These are phyloP conservation scores for Mrakiaceae sp. DNA, from an alignment of 1,284 basidiomycete genomes.

Conservation along the genomic window DNA sequence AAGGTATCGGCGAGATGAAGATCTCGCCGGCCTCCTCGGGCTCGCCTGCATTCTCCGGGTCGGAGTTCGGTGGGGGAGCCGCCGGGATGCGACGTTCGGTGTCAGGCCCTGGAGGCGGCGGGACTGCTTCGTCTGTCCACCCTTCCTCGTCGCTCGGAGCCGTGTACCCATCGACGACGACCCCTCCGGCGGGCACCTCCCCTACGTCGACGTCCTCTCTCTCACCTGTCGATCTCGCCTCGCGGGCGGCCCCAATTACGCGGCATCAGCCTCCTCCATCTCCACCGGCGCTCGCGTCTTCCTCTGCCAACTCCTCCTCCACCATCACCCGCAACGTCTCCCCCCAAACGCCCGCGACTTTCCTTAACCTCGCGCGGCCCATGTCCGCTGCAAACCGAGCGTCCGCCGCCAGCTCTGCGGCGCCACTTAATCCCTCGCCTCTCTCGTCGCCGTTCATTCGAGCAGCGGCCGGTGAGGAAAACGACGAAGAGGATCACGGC, in stretches of 20 bases:
- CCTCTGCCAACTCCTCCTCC: too few relatives aligned
- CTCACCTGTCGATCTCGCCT: conserved; percentile 13
- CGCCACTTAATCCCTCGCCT: not conserved
- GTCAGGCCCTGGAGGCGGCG: too few relatives aligned
- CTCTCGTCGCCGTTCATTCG: not conserved
- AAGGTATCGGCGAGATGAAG: conserved; percentile 6
- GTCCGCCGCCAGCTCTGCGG: not conserved
- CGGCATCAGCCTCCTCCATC: not conserved
- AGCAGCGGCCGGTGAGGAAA: too few relatives aligned
- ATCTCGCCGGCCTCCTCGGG: not conserved
- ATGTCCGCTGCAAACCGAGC: not conserved
- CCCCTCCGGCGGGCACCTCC: not conserved
- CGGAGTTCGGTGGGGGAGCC: too few relatives aligned
- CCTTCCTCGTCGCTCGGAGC: too few relatives aligned
- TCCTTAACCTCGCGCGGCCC: conserved; percentile 11
- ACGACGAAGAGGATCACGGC: too few relatives aligned
- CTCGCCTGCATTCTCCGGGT: too few relatives aligned
- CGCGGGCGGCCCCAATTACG: not conserved
- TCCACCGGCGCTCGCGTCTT: not conserved
- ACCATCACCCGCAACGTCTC: not conserved
- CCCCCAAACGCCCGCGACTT: conserved; percentile 17
- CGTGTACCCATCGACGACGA: not conserved
- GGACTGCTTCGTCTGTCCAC: too few relatives aligned
- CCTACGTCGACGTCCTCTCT: not conserved
- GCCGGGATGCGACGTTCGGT: too few relatives aligned